These are phyloP conservation scores for Mortierella antarctica DNA, from an alignment of 192 early-diverging fungal species.

Conservation along the genomic window DNA sequence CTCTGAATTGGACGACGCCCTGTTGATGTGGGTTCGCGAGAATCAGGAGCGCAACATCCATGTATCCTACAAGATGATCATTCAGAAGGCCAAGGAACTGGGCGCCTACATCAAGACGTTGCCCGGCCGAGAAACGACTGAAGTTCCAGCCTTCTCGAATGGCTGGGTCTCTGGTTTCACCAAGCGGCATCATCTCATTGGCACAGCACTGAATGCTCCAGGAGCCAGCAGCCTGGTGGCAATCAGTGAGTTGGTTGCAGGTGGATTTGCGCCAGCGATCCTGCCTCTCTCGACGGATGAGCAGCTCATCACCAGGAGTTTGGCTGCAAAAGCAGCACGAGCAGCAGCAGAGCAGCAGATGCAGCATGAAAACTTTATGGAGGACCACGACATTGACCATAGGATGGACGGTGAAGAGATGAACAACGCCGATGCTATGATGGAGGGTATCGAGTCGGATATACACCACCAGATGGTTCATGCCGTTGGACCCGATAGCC, in stretches of 20 bases:
- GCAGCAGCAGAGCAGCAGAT: background rate
- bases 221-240: background rate
- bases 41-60: conserved; percentile 28
- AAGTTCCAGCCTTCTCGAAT: conserved; percentile 40
- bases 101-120: conserved; percentile 21
- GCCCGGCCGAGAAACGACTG: background rate
- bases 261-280: background rate
- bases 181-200: conserved; percentile 27
- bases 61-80: conserved; percentile 50
- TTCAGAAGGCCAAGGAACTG: conserved; percentile 26
- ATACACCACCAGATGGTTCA: conserved; percentile 20
- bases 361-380: too few relatives aligned
- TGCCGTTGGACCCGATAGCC: conserved; percentile 3
- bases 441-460: conserved; percentile 15
- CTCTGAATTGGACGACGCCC: conserved; percentile 25
- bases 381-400: background rate
- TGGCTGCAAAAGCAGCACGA: background rate
- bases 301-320: conserved; percentile 9
- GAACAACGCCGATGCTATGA: background rate
- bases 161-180: conserved; percentile 53
- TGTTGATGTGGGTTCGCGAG: conserved; percentile 31
- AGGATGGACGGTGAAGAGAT: background rate
- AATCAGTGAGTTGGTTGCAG: background rate
- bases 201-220: conserved; percentile 21
- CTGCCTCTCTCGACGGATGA: conserved; percentile 23